Base-by-base conservation (phyloP, 2,329 filamentous ascomycete species). In the Neurospora sp. region DNA sequence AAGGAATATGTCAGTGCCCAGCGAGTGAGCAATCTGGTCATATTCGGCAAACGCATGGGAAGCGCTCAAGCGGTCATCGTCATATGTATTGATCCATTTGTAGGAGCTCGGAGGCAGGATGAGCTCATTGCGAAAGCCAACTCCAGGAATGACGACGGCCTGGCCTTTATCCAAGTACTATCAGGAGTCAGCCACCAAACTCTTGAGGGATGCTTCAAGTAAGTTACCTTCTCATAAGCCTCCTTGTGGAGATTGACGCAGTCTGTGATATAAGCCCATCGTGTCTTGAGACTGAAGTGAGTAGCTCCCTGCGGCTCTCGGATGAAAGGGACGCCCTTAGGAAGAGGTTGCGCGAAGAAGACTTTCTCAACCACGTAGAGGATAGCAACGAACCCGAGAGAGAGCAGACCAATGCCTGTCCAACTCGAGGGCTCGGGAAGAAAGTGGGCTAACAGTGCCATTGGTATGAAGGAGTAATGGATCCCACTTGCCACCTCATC, bases 121-220 rank as follows among this genome's bases (percentile, higher is more conserved):
- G n/a, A 83, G 73, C 70, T 83, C 81, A 52, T 78, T 77, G 28
- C 79, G 78, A 38, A 80, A 76, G 2, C 79, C 80, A 6, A 82
- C 74, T 5, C 80, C 80, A 0, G 82, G 82, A 6, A 83, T 69
- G 1, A 84, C 74, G 2, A 83, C 82, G 0, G 81, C 74, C 40
- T 77, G 77, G n/a, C 81, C 81, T 17, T 78, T 77, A 66, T 83
- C 83, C 33, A 77, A 75, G 70, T 82, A 83, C 81, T 84, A 37
- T 19, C 8, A 43, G 17, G 8, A 43, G 17, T 43, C 8, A 43
- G 40, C 39, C 39, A 41, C 39, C 39, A 17, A 41, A 6, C 39
- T 41, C 39, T 43, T 43, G 40, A 43, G 40, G 8, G 17, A 8
- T 10, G 17, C 39, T 41, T 41, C 40, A 41, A 8, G 40, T 41